Evolutionary conservation across 257 asterid genomes (phyloP).

Genomic region (Handroanthus guayacan): DNA sequence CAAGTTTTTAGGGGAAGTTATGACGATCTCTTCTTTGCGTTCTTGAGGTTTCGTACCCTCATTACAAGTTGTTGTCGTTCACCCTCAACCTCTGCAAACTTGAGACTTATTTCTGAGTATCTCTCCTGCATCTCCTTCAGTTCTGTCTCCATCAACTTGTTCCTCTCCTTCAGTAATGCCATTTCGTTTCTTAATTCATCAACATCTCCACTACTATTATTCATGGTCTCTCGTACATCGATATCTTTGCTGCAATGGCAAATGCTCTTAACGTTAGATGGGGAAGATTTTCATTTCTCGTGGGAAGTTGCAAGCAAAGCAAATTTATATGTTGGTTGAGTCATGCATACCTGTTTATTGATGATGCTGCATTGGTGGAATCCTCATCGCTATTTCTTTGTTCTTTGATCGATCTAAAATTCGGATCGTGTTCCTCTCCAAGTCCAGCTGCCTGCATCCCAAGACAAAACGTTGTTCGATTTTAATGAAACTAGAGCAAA

Average conservation of each 20-base stretch:
- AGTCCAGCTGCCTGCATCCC: conserved; percentile 41
- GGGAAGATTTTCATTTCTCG: background rate
- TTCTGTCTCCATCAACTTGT: conserved; percentile 73
- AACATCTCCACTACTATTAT: conserved; percentile 20
- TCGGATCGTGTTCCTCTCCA: conserved; percentile 36
- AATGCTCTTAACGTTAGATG: conserved; percentile 32
- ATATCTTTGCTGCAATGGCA: conserved; percentile 41
- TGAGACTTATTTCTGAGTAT: conserved; percentile 96
- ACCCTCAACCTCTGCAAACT: conserved; percentile 99
- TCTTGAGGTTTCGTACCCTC: conserved; percentile 83
- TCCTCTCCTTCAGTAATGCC: conserved; percentile 62
- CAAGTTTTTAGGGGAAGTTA: conserved; percentile 6
- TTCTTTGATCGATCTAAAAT: conserved; percentile 24
- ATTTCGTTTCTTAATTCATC: conserved; percentile 51
- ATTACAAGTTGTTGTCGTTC: conserved; percentile 95
- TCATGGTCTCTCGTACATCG: background rate
- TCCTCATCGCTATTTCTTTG: conserved; percentile 32
- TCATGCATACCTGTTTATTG: conserved; percentile 34
- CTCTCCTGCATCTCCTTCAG: conserved; percentile 95
- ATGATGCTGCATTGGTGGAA: conserved; percentile 19
- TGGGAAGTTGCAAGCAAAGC: background rate
- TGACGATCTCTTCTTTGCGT: conserved; percentile 59
- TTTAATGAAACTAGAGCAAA: background rate
- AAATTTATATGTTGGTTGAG: background rate
- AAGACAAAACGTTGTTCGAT: conserved; percentile 18